Percentiles rank a stretch among this genome's conserved stretches.
phyloP scores from a whole-genome alignment of 331 rosid species.

The Acacia pycnantha region DNA sequence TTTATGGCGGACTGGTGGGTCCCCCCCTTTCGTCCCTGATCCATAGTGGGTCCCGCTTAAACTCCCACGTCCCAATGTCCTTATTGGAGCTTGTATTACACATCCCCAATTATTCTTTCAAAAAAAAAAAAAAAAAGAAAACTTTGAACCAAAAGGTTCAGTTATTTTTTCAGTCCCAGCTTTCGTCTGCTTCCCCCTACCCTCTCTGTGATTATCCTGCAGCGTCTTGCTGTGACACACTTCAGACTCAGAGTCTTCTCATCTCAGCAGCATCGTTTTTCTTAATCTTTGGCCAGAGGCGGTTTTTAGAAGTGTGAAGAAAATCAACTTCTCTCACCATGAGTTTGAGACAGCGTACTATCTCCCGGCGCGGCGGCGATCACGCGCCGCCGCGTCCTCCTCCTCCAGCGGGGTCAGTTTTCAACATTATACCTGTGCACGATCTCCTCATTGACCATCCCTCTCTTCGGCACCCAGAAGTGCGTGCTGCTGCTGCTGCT shows the following conservation, averaged over 20 bases:
- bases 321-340: constrained; percentile 24
- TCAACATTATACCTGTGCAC: constrained; percentile 89
- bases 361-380: constrained; percentile 18
- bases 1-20: not conserved
- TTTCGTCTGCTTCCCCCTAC: not conserved
- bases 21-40: not conserved
- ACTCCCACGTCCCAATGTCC: not conserved
- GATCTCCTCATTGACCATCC: constrained; percentile 75
- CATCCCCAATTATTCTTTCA: not conserved
- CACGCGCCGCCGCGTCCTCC: constrained; percentile 23
- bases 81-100: constrained; percentile 13
- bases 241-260: not conserved
- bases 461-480: constrained; percentile 74
- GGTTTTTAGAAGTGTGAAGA: not conserved
- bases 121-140: too few species aligned
- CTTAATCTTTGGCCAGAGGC: not conserved
- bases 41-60: not conserved
- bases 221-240: not conserved
- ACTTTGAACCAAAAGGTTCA: not conserved
- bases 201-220: not conserved
- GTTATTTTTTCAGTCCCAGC: constrained; percentile 17
- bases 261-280: not conserved
- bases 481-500: constrained; percentile 83
- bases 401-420: constrained; percentile 33
- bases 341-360: constrained; percentile 39